These are phyloP conservation scores for Scedosporium boydii DNA, from an alignment of 2,329 filamentous ascomycete genomes.

Conservation along the genomic window DNA sequence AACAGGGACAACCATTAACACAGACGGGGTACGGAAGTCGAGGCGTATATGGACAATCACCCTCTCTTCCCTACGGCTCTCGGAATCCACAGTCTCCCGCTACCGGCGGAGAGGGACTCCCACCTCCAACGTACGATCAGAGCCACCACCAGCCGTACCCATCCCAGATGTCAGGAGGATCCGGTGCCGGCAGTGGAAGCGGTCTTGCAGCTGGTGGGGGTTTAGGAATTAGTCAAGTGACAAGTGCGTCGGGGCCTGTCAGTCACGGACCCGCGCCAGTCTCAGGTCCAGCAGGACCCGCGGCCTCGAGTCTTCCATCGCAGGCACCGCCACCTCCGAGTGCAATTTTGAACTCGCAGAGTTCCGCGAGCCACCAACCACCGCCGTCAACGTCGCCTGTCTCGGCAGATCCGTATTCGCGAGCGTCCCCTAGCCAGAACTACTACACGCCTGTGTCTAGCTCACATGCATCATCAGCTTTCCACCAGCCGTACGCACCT, in stretches of 20 bases:
- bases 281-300: not conserved
- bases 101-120: not conserved
- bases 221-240: not conserved
- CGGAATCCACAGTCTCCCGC: constrained; percentile 22
- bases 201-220: constrained; percentile 15
- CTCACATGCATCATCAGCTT: not conserved
- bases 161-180: constrained; percentile 32
- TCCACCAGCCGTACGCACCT: constrained; percentile 2
- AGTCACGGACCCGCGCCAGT: constrained; percentile 14
- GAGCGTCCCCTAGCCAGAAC: constrained; percentile 5
- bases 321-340: constrained; percentile 16
- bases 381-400: constrained; percentile 1
- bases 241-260: constrained; percentile 15
- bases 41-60: constrained; percentile 37
- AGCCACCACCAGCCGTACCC: constrained; percentile 19
- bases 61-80: constrained; percentile 31
- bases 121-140: constrained; percentile 1
- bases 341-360: constrained; percentile 39
- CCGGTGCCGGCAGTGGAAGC: constrained; percentile 18
- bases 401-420: constrained; percentile 9
- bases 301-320: constrained; percentile 8
- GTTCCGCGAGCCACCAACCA: constrained; percentile 15
- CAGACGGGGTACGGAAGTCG: constrained; percentile 19
- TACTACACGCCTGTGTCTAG: constrained; percentile 9
- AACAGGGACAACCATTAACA: constrained; percentile 18